phyloP scores from a whole-genome alignment of 2,329 filamentous ascomycete species.

The Nemania sp. region DNA sequence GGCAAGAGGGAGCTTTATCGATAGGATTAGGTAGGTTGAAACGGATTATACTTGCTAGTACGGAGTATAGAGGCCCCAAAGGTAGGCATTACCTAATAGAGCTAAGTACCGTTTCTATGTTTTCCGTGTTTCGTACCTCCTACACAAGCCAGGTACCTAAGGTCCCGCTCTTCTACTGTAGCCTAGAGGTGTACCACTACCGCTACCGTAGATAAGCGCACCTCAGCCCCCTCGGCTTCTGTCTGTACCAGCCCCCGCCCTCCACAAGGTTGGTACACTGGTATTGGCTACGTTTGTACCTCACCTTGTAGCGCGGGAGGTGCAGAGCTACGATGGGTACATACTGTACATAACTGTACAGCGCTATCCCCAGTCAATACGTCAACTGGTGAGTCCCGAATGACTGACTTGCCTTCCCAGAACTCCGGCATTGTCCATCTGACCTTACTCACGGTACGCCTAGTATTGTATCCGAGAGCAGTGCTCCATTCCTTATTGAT shows the following conservation, averaged over 20 bases:
- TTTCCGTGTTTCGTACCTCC: too few species aligned
- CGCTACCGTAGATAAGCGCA: too few species aligned
- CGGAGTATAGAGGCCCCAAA: too few species aligned
- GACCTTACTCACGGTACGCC: constrained; percentile 9
- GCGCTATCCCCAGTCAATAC: constrained; percentile 7
- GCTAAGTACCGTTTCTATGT: too few species aligned
- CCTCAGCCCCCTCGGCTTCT: too few species aligned
- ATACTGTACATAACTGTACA: background rate
- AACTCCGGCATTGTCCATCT: constrained; percentile 26
- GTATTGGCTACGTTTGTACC: background rate
- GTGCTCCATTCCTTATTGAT: constrained; percentile 5
- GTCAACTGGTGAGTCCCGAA: constrained; percentile 35
- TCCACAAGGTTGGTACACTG: too few species aligned
- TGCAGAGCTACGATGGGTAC: background rate
- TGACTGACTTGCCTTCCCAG: constrained; percentile 40
- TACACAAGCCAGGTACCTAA: too few species aligned
- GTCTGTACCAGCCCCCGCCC: too few species aligned
- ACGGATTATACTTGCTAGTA: background rate
- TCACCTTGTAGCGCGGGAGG: too few species aligned
- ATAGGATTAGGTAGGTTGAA: constrained; percentile 7
- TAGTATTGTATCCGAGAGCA: background rate
- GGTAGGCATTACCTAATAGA: too few species aligned
- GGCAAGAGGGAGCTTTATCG: constrained; percentile 28
- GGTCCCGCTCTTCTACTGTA: too few species aligned
- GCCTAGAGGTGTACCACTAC: too few species aligned